These are phyloP conservation scores for Hydnomerulius pinastri DNA, from an alignment of 768 basidiomycete species.

Conservation along the genomic window DNA sequence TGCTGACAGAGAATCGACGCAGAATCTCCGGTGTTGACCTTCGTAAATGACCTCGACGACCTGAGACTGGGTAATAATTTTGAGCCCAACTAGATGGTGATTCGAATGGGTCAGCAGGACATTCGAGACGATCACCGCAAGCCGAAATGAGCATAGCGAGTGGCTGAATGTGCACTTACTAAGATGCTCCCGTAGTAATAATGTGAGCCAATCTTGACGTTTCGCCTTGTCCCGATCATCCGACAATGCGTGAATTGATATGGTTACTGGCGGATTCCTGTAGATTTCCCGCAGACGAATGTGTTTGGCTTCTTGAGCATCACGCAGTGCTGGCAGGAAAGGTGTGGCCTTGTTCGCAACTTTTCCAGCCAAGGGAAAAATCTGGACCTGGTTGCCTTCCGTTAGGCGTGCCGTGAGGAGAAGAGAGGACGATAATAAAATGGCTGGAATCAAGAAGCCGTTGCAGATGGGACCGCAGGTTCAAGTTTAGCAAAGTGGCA, in stretches of 20 bases:
- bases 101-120: constrained; percentile 7
- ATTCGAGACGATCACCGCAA: background rate
- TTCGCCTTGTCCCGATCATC: constrained; percentile 31
- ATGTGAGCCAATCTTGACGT: constrained; percentile 64
- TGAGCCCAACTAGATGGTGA: constrained; percentile 62
- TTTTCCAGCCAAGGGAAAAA: constrained; percentile 50
- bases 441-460: constrained; percentile 43
- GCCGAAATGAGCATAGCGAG: background rate
- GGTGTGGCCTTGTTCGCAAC: constrained; percentile 36
- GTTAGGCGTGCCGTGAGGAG: constrained; percentile 61
- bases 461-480: constrained; percentile 4
- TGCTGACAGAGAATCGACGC: constrained; percentile 48
- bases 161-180: constrained; percentile 43
- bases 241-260: constrained; percentile 18
- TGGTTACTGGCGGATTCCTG: constrained; percentile 12
- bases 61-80: constrained; percentile 64
- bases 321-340: constrained; percentile 52
- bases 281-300: constrained; percentile 56
- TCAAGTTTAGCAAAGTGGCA: constrained; percentile 15
- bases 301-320: constrained; percentile 50
- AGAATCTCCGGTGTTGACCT: constrained; percentile 56
- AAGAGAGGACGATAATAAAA: constrained; percentile 57
- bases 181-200: constrained; percentile 66
- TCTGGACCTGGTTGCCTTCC: constrained; percentile 47
- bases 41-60: constrained; percentile 66